Conservation (phyloP, 1,284 basidiomycete species). For the Trametes polyzona region DNA sequence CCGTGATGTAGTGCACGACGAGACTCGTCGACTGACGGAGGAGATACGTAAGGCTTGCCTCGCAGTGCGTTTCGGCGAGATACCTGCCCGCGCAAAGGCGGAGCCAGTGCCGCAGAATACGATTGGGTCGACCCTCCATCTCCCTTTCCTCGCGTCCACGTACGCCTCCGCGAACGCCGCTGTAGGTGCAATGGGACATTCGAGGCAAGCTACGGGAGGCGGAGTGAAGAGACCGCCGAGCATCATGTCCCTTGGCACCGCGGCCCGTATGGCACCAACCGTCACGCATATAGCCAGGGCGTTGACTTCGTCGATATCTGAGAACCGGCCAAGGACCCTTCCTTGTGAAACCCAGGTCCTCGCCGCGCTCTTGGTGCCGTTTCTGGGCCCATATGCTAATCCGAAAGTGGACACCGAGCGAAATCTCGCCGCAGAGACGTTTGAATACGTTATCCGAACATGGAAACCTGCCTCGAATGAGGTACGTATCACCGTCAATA, state of each 20-base stretch:
- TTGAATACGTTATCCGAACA: constrained; percentile 57
- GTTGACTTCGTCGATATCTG: constrained; percentile 39
- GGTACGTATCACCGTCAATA: constrained; percentile 30
- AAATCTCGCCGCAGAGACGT: constrained; percentile 59
- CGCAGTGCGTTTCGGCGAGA: constrained; percentile 45
- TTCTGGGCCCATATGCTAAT: constrained; percentile 44
- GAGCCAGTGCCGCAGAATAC: constrained; percentile 38
- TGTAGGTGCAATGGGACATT: constrained; percentile 4
- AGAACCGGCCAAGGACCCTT: constrained; percentile 39
- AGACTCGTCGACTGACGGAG: constrained; percentile 48
- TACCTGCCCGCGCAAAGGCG: constrained; percentile 35
- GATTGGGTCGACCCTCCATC: constrained; percentile 43
- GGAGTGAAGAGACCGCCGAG: constrained; percentile 43
- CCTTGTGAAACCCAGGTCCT: constrained; percentile 64
- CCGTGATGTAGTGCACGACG: constrained; percentile 49
- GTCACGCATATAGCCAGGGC: constrained; percentile 40
- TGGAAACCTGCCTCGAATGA: constrained; percentile 60
- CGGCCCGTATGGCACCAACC: constrained; percentile 35
- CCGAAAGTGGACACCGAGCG: constrained; percentile 52
- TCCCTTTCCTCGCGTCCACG: constrained; percentile 53
- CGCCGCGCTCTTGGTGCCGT: constrained; percentile 59
- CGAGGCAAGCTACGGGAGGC: constrained; percentile 37
- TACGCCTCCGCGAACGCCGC: constrained; percentile 25
- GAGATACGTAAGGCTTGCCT: constrained; percentile 58
- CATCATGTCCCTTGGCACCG: constrained; percentile 36